A percentile compares a stretch with the other conserved stretches of the same genome.
Evolutionary conservation across 441 rosid species (phyloP).

Genomic region (Isatis lusitanica): DNA sequence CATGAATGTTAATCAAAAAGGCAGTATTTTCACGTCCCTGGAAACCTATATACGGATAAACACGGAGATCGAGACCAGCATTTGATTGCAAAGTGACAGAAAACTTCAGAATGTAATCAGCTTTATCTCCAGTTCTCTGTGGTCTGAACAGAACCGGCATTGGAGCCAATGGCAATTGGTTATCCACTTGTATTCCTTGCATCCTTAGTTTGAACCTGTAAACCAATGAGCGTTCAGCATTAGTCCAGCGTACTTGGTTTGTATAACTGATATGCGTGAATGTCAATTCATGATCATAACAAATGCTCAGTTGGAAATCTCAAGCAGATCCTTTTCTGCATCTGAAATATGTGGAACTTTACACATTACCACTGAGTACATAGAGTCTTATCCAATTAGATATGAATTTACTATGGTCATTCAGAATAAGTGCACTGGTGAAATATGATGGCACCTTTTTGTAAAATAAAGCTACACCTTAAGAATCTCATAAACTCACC

Average conservation of each 20-base stretch:
- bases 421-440: conserved; percentile 6
- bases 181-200: conserved; percentile 90
- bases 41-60: conserved; percentile 87
- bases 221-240: conserved; percentile 19
- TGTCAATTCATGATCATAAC: conserved; percentile 21
- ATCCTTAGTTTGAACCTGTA: conserved; percentile 83
- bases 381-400: neutral
- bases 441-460: conserved; percentile 7
- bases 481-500: conserved; percentile 50
- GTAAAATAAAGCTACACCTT: conserved; percentile 5
- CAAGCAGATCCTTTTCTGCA: neutral
- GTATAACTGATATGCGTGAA: neutral
- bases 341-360: conserved; percentile 7
- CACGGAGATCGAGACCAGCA: conserved; percentile 78
- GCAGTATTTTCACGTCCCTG: conserved; percentile 90
- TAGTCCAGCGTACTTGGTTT: conserved; percentile 1
- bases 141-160: conserved; percentile 98
- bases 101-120: conserved; percentile 74
- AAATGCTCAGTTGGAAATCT: conserved; percentile 7
- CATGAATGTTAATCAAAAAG: conserved; percentile 86
- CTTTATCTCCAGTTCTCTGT: conserved; percentile 72
- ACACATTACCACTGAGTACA: conserved; percentile 3
- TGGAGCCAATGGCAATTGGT: conserved; percentile 92
- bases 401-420: neutral
- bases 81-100: conserved; percentile 78